Percentiles rank a stretch among this genome's conserved stretches.
phyloP scores from a whole-genome alignment of 2,329 filamentous ascomycete genomes.

The Clonostachys chloroleuca region DNA sequence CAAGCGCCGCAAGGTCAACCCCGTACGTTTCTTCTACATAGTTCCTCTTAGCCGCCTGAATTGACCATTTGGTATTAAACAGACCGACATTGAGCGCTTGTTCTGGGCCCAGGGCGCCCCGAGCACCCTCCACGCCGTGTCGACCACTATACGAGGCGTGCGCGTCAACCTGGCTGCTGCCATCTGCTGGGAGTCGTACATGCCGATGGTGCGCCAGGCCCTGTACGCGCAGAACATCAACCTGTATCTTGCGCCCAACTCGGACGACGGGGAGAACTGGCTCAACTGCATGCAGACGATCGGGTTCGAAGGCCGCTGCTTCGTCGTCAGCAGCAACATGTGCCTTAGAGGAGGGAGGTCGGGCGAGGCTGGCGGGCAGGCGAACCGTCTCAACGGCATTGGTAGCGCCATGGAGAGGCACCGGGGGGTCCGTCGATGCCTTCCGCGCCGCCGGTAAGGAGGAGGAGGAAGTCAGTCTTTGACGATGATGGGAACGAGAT shows the following conservation, averaged over 20 bases:
- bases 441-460: slow-evolving; percentile 10
- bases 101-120: slow-evolving; percentile 87
- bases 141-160: slow-evolving; percentile 73
- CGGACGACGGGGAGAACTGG: slow-evolving; percentile 82
- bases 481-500: slow-evolving; percentile 54
- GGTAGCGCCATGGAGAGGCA: background rate
- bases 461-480: slow-evolving; percentile 33
- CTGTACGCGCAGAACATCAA: slow-evolving; percentile 91
- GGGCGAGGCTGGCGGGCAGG: background rate
- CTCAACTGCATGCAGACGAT: slow-evolving; percentile 76
- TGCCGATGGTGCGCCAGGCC: slow-evolving; percentile 80
- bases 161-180: slow-evolving; percentile 78
- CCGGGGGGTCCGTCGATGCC: too few relatives aligned
- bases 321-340: slow-evolving; percentile 84
- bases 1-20: slow-evolving; percentile 90
- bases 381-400: slow-evolving; percentile 2
- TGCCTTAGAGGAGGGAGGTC: slow-evolving; percentile 47
- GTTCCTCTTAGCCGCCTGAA: background rate
- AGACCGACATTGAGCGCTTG: slow-evolving; percentile 76
- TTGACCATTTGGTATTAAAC: background rate
- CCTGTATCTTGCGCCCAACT: slow-evolving; percentile 85
- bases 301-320: slow-evolving; percentile 76
- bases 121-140: slow-evolving; percentile 73
- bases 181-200: slow-evolving; percentile 97
- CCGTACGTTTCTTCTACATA: slow-evolving; percentile 44